phyloP scores from a whole-genome alignment of 805 yeast genomes.

The Schwanniomyces polymorphus region DNA sequence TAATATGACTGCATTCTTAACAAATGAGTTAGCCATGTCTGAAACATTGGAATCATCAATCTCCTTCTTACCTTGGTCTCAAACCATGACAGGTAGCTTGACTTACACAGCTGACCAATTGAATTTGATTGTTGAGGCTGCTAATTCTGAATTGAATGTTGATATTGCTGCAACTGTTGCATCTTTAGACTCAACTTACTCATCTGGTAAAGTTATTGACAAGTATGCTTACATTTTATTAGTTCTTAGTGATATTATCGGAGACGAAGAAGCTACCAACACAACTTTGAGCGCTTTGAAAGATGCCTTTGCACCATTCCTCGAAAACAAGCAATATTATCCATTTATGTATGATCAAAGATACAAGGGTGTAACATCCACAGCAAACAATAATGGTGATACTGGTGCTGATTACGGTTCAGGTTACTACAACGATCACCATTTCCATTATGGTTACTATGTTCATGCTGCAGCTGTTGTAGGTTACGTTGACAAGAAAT shows the following conservation, averaged over 20 bases:
- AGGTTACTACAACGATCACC: slow-evolving; percentile 81
- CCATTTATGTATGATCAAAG: slow-evolving; percentile 58
- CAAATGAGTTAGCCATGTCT: slow-evolving; percentile 34
- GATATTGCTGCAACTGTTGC: slow-evolving; percentile 44
- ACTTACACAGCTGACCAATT: slow-evolving; percentile 46
- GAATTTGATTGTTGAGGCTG: slow-evolving; percentile 42
- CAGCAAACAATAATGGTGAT: slow-evolving; percentile 46
- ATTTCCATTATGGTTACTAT: slow-evolving; percentile 84
- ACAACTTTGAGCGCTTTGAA: slow-evolving; percentile 37
- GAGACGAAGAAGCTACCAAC: slow-evolving; percentile 39
- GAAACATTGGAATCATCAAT: slow-evolving; percentile 41
- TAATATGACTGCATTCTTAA: slow-evolving; percentile 44
- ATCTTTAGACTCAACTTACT: slow-evolving; percentile 44
- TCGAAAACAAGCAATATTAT: slow-evolving; percentile 41
- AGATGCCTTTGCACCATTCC: slow-evolving; percentile 43
- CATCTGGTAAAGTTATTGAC: slow-evolving; percentile 54
- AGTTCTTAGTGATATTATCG: slow-evolving; percentile 48
- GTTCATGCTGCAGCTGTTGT: slow-evolving; percentile 81
- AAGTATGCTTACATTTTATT: slow-evolving; percentile 58
- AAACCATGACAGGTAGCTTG: slow-evolving; percentile 26
- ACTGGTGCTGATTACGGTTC: slow-evolving; percentile 63
- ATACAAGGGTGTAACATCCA: slow-evolving; percentile 57
- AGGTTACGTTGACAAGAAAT: slow-evolving; percentile 59
- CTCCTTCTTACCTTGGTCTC: slow-evolving; percentile 48
- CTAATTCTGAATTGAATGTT: slow-evolving; percentile 46